These are phyloP conservation scores for Amphicarpaea edgeworthii DNA, from an alignment of 306 rosid species.

Conservation along the genomic window DNA sequence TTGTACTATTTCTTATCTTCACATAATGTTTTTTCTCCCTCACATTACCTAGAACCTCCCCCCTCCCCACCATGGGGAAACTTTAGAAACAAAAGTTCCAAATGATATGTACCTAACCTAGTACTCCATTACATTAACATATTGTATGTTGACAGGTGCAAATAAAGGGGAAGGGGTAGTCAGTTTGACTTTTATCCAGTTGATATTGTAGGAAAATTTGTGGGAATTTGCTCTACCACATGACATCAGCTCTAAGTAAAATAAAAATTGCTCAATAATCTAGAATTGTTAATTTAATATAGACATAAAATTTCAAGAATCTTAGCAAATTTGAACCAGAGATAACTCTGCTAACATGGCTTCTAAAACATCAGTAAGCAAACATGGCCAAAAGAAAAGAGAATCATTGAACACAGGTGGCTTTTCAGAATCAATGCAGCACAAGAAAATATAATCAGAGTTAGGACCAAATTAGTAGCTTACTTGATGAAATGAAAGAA, in stretches of 20 bases:
- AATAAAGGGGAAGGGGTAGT: neutral
- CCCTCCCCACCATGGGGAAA: neutral
- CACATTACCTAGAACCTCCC: slow-evolving; percentile 1
- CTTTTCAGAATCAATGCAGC: slow-evolving; percentile 38
- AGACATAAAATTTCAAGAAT: neutral
- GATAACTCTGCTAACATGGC: slow-evolving; percentile 2
- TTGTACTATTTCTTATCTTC: neutral
- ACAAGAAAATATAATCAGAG: neutral
- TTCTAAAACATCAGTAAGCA: slow-evolving; percentile 4
- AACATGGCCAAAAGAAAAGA: slow-evolving; percentile 13
- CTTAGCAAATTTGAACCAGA: slow-evolving; percentile 1
- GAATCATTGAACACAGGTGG: slow-evolving; percentile 9
- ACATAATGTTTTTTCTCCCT: neutral
- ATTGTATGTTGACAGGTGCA: neutral
- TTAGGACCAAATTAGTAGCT: slow-evolving; percentile 48
- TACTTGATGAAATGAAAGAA: slow-evolving; percentile 96
- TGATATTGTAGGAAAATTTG: neutral
- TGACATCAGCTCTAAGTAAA: slow-evolving; percentile 6
- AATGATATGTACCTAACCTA: neutral
- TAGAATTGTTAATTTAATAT: slow-evolving; percentile 6
- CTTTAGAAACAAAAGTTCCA: slow-evolving; percentile 6
- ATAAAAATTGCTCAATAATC: slow-evolving; percentile 2
- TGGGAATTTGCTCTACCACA: neutral
- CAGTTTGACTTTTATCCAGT: neutral
- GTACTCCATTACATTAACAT: neutral